Conservation (phyloP, 768 basidiomycete genomes). For the Obba rivulosa region DNA sequence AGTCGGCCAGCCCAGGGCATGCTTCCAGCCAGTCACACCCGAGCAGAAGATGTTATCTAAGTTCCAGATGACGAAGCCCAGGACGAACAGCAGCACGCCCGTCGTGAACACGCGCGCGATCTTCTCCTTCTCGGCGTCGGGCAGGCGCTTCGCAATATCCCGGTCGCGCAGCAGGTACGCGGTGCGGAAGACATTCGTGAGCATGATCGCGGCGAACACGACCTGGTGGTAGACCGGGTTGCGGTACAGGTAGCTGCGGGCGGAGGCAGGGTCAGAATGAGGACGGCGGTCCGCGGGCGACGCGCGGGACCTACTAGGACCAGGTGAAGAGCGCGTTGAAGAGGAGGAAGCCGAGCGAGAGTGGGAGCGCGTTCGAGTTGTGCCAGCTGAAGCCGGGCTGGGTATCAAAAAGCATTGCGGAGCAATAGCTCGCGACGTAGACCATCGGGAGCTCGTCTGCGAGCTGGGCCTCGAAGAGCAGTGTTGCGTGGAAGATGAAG, state of each 20-base stretch:
- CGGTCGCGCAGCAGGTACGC: slow-evolving; percentile 47
- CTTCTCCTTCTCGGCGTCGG: slow-evolving; percentile 33
- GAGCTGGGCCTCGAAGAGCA: slow-evolving; percentile 71
- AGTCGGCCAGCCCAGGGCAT: slow-evolving; percentile 52
- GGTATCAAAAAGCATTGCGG: slow-evolving; percentile 57
- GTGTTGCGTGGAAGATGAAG: slow-evolving; percentile 73
- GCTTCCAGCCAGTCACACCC: slow-evolving; percentile 50
- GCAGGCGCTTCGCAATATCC: slow-evolving; percentile 33
- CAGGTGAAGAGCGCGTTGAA: slow-evolving; percentile 63
- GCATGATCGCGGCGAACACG: slow-evolving; percentile 58
- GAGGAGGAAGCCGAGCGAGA: slow-evolving; percentile 29
- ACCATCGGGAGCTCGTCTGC: slow-evolving; percentile 85
- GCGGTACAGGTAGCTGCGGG: slow-evolving; percentile 51
- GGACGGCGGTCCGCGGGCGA: neutral
- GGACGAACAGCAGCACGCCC: slow-evolving; percentile 51
- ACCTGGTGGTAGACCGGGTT: slow-evolving; percentile 80
- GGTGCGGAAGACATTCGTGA: slow-evolving; percentile 43
- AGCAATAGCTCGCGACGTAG: slow-evolving; percentile 57
- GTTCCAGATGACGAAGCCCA: slow-evolving; percentile 76
- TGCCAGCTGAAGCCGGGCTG: slow-evolving; percentile 42
- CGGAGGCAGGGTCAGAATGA: neutral
- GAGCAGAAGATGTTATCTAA: slow-evolving; percentile 75
- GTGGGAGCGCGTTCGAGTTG: slow-evolving; percentile 33
- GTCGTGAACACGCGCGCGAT: slow-evolving; percentile 43
- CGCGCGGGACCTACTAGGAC: slow-evolving; percentile 57